Base-by-base conservation (phyloP, 371 early-diverging fungal species). In the Antonospora locustae region DNA sequence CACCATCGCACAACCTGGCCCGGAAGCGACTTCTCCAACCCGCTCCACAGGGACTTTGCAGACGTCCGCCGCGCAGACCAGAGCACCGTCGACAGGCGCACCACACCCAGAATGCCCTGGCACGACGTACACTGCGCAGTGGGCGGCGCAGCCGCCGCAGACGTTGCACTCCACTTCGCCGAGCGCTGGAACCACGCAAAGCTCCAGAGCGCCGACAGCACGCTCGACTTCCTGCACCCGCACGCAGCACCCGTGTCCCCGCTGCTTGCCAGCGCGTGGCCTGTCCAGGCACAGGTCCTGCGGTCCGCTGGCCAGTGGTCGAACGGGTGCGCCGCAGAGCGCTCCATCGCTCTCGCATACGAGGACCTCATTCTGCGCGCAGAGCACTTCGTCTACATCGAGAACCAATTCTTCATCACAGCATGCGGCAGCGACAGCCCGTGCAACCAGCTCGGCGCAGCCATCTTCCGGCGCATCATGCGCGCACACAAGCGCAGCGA, bases 361-460 rank as follows among this genome's bases (percentile, higher is more conserved):
- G 59, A 81, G 34, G 76, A 77, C 23, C 66, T 78, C 49, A 90
- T 90, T 58, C 65, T 66, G 39, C 74, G 72, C 24, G 78, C 90
- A 4, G 69, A 85, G 65, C 83, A 85, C 58, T 87, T 80, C 69
- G 77, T 90, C 36, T 88, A 90, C 67, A 89, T 90, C 61, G 89
- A 90, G 66, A 89, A 90, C 65, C 90, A 90, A 71, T 89, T 89
- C 73, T 90, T 90, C 67, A 82, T 83, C 16, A 55, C 61, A 34
- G 47, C 19, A 25, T 41, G 14, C 24, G 44, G 17, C n/a, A 22
- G 14, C 14, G 37, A 22, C 2, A 7, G 11, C 3, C 53, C 34
- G 43, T 1, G 81, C 2, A 76, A 78, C 6, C 78, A 79, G 28
- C 81, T 86, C 27, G 88, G 83, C 28, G 67, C 77, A 49, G 85